These are phyloP conservation scores for Pisolithus sp. DNA, from an alignment of 768 basidiomycete genomes.

Conservation along the genomic window DNA sequence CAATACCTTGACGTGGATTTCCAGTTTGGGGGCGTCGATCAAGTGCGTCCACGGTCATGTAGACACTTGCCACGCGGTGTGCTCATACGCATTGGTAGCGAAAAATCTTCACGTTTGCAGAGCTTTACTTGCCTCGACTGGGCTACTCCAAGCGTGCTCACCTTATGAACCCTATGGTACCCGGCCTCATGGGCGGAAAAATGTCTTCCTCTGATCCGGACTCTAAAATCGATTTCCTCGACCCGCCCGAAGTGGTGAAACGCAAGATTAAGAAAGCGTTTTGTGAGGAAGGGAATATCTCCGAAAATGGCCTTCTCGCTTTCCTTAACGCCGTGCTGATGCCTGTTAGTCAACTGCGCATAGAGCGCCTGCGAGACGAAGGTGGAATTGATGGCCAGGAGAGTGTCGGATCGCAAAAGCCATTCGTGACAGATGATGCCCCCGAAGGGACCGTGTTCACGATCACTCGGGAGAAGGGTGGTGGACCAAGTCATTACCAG, in stretches of 20 bases:
- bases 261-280: slow-evolving; percentile 90
- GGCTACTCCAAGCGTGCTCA: slow-evolving; percentile 95
- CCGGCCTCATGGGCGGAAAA: slow-evolving; percentile 89
- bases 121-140: slow-evolving; percentile 87
- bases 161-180: slow-evolving; percentile 98
- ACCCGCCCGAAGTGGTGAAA: slow-evolving; percentile 73
- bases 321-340: slow-evolving; percentile 87
- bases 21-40: slow-evolving; percentile 97
- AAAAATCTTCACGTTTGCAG: slow-evolving; percentile 98
- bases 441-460: slow-evolving; percentile 80
- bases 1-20: slow-evolving; percentile 94
- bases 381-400: slow-evolving; percentile 41
- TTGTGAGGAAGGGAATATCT: slow-evolving; percentile 87
- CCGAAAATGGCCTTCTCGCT: slow-evolving; percentile 82
- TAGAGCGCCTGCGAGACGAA: slow-evolving; percentile 43
- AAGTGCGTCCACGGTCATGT: slow-evolving; percentile 45
- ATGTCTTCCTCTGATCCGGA: slow-evolving; percentile 99
- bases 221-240: slow-evolving; percentile 97
- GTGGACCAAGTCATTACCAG: slow-evolving; percentile 62
- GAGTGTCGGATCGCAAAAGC: slow-evolving; percentile 44
- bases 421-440: slow-evolving; percentile 63
- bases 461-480: slow-evolving; percentile 72
- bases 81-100: slow-evolving; percentile 44
- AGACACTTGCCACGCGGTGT: neutral
- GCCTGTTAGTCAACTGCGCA: slow-evolving; percentile 71